Base-by-base conservation (phyloP, 2,329 filamentous ascomycete genomes). In the Lojkania enalia region DNA sequence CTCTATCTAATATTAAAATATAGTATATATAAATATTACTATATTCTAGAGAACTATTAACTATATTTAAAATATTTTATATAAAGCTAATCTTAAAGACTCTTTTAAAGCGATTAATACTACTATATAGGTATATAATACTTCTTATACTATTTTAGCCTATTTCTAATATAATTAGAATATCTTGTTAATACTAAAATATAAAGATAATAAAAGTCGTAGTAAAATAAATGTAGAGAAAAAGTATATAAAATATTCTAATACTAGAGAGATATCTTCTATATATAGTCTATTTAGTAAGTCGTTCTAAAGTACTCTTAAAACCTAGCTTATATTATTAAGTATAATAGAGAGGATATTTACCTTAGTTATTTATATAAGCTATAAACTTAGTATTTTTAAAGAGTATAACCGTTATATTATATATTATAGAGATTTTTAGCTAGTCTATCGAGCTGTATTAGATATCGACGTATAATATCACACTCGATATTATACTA, bases 101-200 rank as follows among this genome's bases (percentile, higher is more conserved):
- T 39, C 35, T 45, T 16, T 40, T 45, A 20, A 44, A 48, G 39
- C 27, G 35, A 35, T 48, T 43, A 18, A 44, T 35, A 44, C 44
- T 13, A 44, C 39, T 43, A 18, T 18, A 20, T 21, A 39, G 35
- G 44, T 29, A 21, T 18, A 23, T 48, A 43, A 48, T 48, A 43
- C 35, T 48, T 43, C 39, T 44, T 39, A 19, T 43, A 18, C 36
- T 44, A 35, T 27, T 44, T 43, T 19, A 44, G 33, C 44, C 39
- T 27, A 31, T 43, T 48, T 32, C 44, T 48, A 43, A 48, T 23
- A 39, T 35, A 21, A 48, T 48, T 44, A 43, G 39, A 20, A 48
- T 48, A 44, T 44, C 39, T 20, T 43, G 39, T 27, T 16, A 48
- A 44, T 23, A 48, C 23, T 23, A 44, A 27, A 48, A 44, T 20